These are phyloP conservation scores for Cercospora sp. DNA, from an alignment of 2,329 filamentous ascomycete genomes.

Conservation along the genomic window DNA sequence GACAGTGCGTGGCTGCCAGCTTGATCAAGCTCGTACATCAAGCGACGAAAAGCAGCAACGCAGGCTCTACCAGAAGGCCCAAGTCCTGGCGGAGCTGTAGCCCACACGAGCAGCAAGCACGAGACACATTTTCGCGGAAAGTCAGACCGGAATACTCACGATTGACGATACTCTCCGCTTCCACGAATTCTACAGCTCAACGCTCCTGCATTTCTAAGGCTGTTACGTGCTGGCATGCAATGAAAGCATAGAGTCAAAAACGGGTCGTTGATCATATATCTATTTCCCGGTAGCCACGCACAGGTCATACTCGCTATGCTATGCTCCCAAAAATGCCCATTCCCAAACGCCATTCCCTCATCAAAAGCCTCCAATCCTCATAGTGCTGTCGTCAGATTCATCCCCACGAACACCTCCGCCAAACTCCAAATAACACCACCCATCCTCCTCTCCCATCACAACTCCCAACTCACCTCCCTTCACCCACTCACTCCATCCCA, in stretches of 20 bases:
- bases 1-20: neutral
- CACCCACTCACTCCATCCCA: conserved; percentile 37
- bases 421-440: neutral
- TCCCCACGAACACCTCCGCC: neutral
- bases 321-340: neutral
- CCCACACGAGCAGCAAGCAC: neutral
- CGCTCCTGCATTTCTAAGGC: neutral
- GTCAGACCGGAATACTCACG: neutral
- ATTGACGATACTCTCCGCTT: neutral
- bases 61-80: neutral
- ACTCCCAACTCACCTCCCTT: neutral
- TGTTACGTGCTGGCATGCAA: neutral
- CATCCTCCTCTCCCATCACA: neutral
- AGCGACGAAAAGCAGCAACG: neutral
- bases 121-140: neutral
- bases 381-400: neutral
- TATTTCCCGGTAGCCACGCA: neutral
- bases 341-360: neutral
- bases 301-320: neutral
- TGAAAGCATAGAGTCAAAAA: neutral
- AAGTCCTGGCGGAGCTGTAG: neutral
- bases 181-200: neutral
- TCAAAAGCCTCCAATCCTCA: neutral
- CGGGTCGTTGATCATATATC: neutral
- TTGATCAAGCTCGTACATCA: neutral